Conservation (phyloP, 75 land plant genomes). For the Sequoiadendron giganteum region DNA sequence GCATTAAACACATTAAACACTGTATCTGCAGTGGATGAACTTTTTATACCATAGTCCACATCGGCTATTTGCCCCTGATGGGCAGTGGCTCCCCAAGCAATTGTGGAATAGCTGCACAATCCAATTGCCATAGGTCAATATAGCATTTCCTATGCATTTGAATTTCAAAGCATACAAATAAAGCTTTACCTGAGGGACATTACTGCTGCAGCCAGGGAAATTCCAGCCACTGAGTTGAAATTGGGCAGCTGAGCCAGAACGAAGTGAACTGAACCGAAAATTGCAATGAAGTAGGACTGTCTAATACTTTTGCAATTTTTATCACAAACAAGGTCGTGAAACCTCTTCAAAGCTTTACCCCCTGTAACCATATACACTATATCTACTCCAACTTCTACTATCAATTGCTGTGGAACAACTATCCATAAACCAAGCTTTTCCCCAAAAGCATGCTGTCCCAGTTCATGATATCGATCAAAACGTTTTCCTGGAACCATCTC, state of each 20-base stretch:
- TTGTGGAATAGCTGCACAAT: conserved; percentile 53
- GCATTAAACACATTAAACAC: conserved; percentile 53
- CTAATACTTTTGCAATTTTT: too few relatives aligned
- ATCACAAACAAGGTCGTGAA: conserved; percentile 43
- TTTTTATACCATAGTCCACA: conserved; percentile 22
- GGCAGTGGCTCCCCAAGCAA: conserved; percentile 47
- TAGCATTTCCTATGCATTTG: not conserved
- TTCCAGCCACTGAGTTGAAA: conserved; percentile 57
- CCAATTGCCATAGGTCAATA: not conserved
- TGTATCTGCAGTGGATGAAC: conserved; percentile 9
- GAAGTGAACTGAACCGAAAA: conserved; percentile 60
- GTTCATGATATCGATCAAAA: conserved; percentile 80
- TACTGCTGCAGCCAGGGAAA: conserved; percentile 65
- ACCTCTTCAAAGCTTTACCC: conserved; percentile 49
- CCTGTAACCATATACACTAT: conserved; percentile 90
- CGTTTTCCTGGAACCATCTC: conserved; percentile 75
- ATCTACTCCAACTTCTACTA: conserved; percentile 55
- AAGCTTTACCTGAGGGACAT: conserved; percentile 68
- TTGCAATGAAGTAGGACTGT: conserved; percentile 61
- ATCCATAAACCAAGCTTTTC: conserved; percentile 66
- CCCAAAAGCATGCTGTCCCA: conserved; percentile 71
- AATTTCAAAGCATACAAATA: not conserved
- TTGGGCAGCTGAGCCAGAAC: conserved; percentile 61
- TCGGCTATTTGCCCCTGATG: conserved; percentile 17
- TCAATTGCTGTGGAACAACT: conserved; percentile 65